A percentile compares a stretch with the other conserved stretches of the same genome.
These are phyloP conservation scores for Pyrenula aspistea DNA, from an alignment of 495 filamentous ascomycete genomes.

Conservation along the genomic window DNA sequence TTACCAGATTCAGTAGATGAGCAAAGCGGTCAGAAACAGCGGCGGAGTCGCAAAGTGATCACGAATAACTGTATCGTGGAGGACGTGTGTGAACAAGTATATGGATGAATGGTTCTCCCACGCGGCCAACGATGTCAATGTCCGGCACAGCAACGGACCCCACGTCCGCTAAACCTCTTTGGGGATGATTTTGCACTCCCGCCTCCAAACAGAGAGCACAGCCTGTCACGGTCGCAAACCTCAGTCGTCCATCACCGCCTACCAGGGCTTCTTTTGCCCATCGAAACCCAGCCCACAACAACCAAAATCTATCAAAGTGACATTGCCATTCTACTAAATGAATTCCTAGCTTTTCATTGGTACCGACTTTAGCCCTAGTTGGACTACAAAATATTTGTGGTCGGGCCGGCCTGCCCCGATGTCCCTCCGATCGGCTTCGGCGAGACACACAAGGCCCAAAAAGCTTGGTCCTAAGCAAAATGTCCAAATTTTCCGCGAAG, in stretches of 20 bases:
- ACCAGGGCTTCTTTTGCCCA: background rate
- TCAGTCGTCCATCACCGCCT: background rate
- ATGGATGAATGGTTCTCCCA: background rate
- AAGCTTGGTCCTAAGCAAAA: conserved; percentile 82
- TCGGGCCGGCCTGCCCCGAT: conserved; percentile 35
- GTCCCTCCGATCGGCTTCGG: conserved; percentile 55
- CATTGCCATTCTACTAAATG: conserved; percentile 42
- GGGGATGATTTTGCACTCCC: background rate
- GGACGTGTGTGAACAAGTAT: too few species aligned
- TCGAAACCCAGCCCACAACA: conserved; percentile 17
- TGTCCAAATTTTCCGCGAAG: conserved; percentile 75
- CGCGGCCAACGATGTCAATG: background rate
- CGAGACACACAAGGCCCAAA: conserved; percentile 56
- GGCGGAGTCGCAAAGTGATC: too few species aligned
- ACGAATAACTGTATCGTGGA: too few species aligned
- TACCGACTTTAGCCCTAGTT: conserved; percentile 28
- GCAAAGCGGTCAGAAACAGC: too few species aligned
- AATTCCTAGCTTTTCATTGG: conserved; percentile 33
- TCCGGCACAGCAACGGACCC: background rate
- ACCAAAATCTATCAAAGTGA: conserved; percentile 41
- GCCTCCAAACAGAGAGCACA: background rate
- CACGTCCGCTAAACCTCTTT: background rate
- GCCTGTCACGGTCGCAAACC: background rate
- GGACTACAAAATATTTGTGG: conserved; percentile 8
- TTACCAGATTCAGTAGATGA: too few species aligned